Evolutionary conservation across 208 protist genomes (phyloP), one percentile per base, ranked within the genome.

Genomic region (Porcisia deanei): DNA sequence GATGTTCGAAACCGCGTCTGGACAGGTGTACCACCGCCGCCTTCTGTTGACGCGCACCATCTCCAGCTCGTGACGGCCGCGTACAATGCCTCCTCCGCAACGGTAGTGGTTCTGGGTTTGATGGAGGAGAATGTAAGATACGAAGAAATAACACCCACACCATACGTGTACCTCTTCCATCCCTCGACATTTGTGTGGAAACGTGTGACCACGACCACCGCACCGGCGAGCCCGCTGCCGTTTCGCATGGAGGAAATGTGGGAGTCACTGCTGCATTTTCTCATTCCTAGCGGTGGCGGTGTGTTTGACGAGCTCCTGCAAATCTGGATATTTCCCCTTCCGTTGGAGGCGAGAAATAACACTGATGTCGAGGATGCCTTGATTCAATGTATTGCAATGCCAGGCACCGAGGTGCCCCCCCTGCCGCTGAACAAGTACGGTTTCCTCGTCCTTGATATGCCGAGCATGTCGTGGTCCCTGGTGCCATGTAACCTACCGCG

Each of bases 1-100:
- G 93, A 97, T 79, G 83, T 96, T 55, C 85, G 89, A 14, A 90
- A 94, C 68, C 85, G 85, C 25, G 75, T 92, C 34, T 97, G 93
- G 93, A 94, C 75, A 58, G 90, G 90, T 34, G 85, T 97, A 67
- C 85, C 85, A 61, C 88, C 85, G n/a, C 93, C 93, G 34, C 49
- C 66, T 30, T 72, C 79, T 0, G 80, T 94, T 18, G 84, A 94
- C 78, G 84, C 90, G 30, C 85, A 91, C 75, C 90, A 97, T 69
- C 37, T 97, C 34, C 93, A 96, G 73, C 77, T 94, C 30, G 88
- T 92, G 66, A 74, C 76, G 25, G 90, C 86, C 2, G 77, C 80
- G 20, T 95, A 88, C 71, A 43, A 90, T 57, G 78, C 60, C 41
- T 55, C 82, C 20, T 76, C 79, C 47, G 77, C 67, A 41, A 80